Percentiles rank a stretch among this genome's conserved stretches.
phyloP scores from a whole-genome alignment of 495 filamentous ascomycete species.

The Podospora didyma region DNA sequence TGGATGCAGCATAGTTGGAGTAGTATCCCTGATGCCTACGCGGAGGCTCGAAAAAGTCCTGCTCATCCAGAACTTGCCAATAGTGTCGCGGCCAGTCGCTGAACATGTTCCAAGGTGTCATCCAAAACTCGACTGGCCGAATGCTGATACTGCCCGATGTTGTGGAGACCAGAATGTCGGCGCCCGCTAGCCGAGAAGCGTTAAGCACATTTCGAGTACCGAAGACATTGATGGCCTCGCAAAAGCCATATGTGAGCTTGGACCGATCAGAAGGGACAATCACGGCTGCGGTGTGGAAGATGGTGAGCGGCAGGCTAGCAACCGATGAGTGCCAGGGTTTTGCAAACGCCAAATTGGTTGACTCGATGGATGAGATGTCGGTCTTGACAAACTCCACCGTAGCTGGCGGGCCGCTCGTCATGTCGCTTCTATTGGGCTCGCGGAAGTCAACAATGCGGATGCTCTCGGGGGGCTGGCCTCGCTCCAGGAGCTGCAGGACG shows the following conservation, averaged over 20 bases:
- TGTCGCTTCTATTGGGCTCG: constrained; percentile 31
- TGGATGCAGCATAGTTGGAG: constrained; percentile 54
- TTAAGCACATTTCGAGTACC: constrained; percentile 57
- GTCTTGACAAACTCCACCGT: constrained; percentile 36
- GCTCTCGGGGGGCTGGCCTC: constrained; percentile 33
- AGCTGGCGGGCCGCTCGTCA: constrained; percentile 24
- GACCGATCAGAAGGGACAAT: constrained; percentile 43
- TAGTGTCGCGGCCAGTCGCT: constrained; percentile 30
- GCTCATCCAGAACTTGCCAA: constrained; percentile 44
- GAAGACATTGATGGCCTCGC: constrained; percentile 50
- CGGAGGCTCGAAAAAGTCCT: constrained; percentile 40
- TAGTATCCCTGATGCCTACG: constrained; percentile 49
- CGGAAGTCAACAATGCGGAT: constrained; percentile 43
- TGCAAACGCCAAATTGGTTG: constrained; percentile 32
- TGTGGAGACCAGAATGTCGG: constrained; percentile 55
- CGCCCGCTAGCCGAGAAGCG: constrained; percentile 44
- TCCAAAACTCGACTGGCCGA: constrained; percentile 44
- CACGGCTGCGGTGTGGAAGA: constrained; percentile 43
- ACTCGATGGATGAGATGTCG: constrained; percentile 36
- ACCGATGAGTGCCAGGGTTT: constrained; percentile 32
- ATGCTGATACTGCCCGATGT: constrained; percentile 53
- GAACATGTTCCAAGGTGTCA: constrained; percentile 41
- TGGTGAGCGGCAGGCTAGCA: constrained; percentile 33
- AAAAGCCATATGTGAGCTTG: constrained; percentile 31
- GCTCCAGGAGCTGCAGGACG: constrained; percentile 40